Evolutionary conservation across 345 rosid genomes (phyloP).

Genomic region (Eucalyptus regnans): DNA sequence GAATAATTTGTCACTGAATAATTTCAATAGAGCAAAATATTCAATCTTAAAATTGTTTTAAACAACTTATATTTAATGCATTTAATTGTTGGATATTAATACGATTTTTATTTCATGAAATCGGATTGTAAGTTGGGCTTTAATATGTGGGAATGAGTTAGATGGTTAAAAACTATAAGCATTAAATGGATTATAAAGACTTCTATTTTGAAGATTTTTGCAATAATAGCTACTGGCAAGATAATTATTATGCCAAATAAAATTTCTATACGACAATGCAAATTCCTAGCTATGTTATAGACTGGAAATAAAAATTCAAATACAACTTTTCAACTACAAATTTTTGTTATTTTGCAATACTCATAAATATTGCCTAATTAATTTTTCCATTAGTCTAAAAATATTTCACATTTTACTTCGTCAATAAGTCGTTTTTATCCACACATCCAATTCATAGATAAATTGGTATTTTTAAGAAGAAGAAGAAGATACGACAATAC

Average conservation of each 20-base stretch:
- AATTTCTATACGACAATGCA: neutral
- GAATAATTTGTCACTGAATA: neutral
- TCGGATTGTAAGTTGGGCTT: neutral
- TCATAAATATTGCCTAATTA: neutral
- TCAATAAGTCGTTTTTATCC: neutral
- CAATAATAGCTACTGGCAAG: neutral
- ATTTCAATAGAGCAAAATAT: neutral
- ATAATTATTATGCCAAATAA: no score
- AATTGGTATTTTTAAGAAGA: no score
- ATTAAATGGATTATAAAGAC: neutral
- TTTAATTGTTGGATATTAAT: neutral
- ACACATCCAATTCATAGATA: neutral
- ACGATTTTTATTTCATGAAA: neutral
- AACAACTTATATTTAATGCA: neutral
- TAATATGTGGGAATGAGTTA: neutral
- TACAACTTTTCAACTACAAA: neutral
- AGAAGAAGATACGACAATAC: neutral
- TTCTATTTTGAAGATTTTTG: neutral
- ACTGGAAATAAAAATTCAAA: no score
- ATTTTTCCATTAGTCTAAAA: neutral
- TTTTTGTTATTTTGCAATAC: neutral
- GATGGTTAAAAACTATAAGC: neutral
- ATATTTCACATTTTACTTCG: neutral
- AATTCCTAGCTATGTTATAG: neutral
- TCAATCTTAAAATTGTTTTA: neutral